Conservation (phyloP, 1,139 yeast genomes). For the Magnusiomyces tetraspermus region DNA sequence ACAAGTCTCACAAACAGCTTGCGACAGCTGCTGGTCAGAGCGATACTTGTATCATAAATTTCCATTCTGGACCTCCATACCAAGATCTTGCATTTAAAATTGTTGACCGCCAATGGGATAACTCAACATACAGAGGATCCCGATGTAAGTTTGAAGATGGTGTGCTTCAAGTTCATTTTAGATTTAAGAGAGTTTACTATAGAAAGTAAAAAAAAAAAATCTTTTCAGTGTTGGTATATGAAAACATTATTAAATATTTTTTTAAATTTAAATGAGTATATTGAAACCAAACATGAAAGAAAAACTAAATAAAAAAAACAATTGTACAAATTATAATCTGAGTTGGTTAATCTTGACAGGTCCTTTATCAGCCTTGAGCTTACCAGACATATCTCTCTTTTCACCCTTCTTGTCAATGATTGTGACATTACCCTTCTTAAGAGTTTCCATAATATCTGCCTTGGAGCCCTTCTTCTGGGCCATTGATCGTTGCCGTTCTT, state of each 20-base stretch:
- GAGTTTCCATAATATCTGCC: slow-evolving; percentile 60
- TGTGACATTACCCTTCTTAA: slow-evolving; percentile 67
- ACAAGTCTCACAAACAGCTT: slow-evolving; percentile 8
- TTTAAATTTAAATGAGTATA: no score
- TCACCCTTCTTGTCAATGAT: slow-evolving; percentile 73
- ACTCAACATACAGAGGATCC: slow-evolving; percentile 24
- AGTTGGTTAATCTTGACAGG: background rate
- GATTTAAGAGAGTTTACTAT: slow-evolving; percentile 29
- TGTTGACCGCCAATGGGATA: slow-evolving; percentile 34
- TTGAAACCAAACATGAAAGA: background rate
- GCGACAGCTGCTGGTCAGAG: slow-evolving; percentile 16
- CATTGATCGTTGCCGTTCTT: slow-evolving; percentile 29
- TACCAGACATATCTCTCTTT: slow-evolving; percentile 64
- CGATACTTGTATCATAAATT: slow-evolving; percentile 28
- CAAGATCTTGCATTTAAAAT: slow-evolving; percentile 33
- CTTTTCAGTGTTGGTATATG: background rate
- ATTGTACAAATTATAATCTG: background rate
- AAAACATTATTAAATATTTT: no score
- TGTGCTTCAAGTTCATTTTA: slow-evolving; percentile 31
- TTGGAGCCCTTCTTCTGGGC: slow-evolving; percentile 45
- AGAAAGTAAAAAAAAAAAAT: slow-evolving; percentile 19
- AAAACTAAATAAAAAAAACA: background rate
- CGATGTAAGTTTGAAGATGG: slow-evolving; percentile 33
- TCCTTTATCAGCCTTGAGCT: slow-evolving; percentile 41
- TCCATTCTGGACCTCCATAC: slow-evolving; percentile 32